Base-by-base conservation (phyloP, 139 green algal genomes). In the Chloropicon primus region DNA sequence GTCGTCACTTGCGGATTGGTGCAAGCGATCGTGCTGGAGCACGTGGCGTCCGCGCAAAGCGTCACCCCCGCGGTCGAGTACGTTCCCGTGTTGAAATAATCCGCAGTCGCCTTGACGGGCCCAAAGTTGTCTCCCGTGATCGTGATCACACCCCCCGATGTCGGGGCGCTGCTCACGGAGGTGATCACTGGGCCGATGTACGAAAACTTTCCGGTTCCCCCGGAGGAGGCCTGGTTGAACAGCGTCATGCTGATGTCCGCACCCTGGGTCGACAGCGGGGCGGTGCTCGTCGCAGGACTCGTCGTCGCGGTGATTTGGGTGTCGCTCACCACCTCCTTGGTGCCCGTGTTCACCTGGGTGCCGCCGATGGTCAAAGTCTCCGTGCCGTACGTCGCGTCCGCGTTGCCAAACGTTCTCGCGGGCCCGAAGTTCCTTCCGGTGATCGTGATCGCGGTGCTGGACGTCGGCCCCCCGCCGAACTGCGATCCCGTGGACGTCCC, bases 361-460 rank as follows among this genome's bases (percentile, higher is more conserved):
- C 28, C n/a, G 23, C 21, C 24, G 73, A 28, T 76, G 23, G 73
- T 25, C 25, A 62, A 62, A n/a, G 41, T 62, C 41, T 62, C 41
- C 41, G 23, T 29, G 23, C 28, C 73, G 73, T 76, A 76, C 2
- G 24, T 76, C 24, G 23, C 24, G 73, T n/a, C 73, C 2, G 23
- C n/a, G 24, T 53, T 2, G 2, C n/a, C 24, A n/a, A 76, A 28
- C n/a, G 73, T 76, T 2, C 27, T 29, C 25, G 22, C 73, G 22
- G 75, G 75, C 22, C 29, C 75, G 27, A 79, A 79, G 29, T 79
- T 79, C 1, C 41, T 29, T 23, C 75, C 75, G 21, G 28, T 71
- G 28, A 79, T 79, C 41, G 28, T 73, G n/a, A 79, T 24, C 17
- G 72, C 26, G 41, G 26, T 54, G 22, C 22, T 25, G 1, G 3